Evolutionary conservation across 1,284 basidiomycete genomes (phyloP).

Genomic region (Cystobasidium pallidum): DNA sequence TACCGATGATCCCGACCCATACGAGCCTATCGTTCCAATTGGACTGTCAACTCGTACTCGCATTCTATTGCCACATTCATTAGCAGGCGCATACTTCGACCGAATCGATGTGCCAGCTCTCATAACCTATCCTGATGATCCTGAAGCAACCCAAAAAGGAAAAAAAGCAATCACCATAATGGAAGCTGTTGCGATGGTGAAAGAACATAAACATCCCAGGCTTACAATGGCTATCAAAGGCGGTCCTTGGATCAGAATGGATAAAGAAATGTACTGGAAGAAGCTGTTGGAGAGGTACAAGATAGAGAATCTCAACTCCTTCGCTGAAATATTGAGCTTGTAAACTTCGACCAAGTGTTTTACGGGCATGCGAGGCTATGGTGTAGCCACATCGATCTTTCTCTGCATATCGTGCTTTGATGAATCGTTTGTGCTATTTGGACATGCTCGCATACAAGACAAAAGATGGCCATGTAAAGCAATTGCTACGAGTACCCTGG

Average conservation of each 20-base stretch:
- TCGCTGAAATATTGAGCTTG: constrained; percentile 6
- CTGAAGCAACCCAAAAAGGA: background rate
- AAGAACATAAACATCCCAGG: background rate
- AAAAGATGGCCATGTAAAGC: too few relatives aligned
- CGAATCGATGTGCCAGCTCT: background rate
- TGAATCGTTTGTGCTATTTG: too few relatives aligned
- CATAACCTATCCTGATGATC: constrained; percentile 7
- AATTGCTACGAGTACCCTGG: too few relatives aligned
- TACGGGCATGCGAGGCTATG: too few relatives aligned
- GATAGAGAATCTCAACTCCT: background rate
- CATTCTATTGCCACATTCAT: background rate
- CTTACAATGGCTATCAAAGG: background rate
- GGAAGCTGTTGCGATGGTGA: constrained; percentile 8
- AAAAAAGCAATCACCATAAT: constrained; percentile 2
- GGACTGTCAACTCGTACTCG: background rate
- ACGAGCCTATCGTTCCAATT: constrained; percentile 5
- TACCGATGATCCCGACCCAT: background rate
- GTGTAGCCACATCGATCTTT: too few relatives aligned
- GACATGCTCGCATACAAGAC: too few relatives aligned
- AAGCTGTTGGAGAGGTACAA: background rate
- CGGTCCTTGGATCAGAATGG: background rate
- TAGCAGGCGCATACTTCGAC: background rate
- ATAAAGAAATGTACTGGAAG: background rate
- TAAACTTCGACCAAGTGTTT: too few relatives aligned
- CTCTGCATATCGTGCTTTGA: too few relatives aligned